Base-by-base conservation (phyloP, 1,139 yeast species). In the Torulaspora pretoriensis region DNA sequence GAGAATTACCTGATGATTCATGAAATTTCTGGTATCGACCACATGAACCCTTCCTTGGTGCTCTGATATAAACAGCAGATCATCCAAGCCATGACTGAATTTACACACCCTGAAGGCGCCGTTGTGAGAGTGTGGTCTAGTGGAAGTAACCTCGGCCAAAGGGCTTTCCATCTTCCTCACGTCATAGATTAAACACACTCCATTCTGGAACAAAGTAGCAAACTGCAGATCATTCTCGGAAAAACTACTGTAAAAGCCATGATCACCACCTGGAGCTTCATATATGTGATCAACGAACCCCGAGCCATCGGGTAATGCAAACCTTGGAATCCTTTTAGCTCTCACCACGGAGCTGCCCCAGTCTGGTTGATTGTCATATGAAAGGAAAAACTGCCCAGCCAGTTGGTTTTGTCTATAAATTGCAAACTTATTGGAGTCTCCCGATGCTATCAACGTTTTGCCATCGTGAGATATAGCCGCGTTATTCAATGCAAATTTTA, bases 1-100 rank as follows among this genome's bases (percentile, higher is more conserved):
- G 49, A 83, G 73, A 16, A 88, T 72, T 28, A 89, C 88, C 60
- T 86, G 95, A 59, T 86, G 95, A 55, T 82, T 79, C 51, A 73
- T 70, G 56, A 80, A 75, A 56, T 82, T 78, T 48, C 96, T 74
- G 36, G 88, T 73, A 63, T 89, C 96, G 22, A 89, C 71, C 42
- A 88, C 70, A 66, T 89, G 97, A 2, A 89, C 86, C 45, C 96
- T 70, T 0, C 95, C 95, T 48, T 81, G 85, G 58, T 89, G 96
- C 62, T 89, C 97, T 43, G 86, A 77, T 2, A 89, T 71, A 44
- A 85, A 78, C 54, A 89, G 69, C 49, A 88, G 65, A 63, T 89
- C 96, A 56, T 83, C 89, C 22, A 83, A 72, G 10, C 85, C 83
- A 38, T 78, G 73, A 10, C 90, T 75, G 57, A 86, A 87, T 59